These are phyloP conservation scores for Solanum tarapatanum DNA, from an alignment of 257 asterid genomes.

Conservation along the genomic window DNA sequence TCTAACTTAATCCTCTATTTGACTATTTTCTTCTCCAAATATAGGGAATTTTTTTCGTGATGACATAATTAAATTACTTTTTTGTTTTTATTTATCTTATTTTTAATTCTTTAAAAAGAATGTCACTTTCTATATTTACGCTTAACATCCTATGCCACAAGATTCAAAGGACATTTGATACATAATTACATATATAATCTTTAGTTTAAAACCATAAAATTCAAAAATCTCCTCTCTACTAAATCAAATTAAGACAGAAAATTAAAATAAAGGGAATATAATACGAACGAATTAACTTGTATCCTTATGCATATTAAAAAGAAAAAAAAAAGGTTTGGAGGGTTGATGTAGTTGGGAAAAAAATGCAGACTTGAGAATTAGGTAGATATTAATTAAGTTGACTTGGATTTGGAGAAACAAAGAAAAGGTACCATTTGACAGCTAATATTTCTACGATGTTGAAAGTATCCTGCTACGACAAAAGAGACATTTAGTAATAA, in stretches of 20 bases:
- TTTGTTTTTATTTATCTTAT: background rate
- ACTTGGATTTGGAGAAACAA: background rate
- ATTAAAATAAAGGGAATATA: background rate
- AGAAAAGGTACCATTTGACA: background rate
- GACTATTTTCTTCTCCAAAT: background rate
- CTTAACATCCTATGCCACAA: background rate
- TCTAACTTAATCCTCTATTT: background rate
- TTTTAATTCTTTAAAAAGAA: rapidly evolving
- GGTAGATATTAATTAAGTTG: background rate
- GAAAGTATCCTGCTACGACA: background rate
- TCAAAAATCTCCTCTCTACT: background rate
- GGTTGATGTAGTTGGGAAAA: background rate
- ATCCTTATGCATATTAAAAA: background rate
- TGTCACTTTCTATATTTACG: background rate
- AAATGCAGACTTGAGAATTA: background rate
- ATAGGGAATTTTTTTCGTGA: no score
- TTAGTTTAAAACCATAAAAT: background rate
- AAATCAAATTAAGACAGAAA: background rate
- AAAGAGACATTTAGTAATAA: no score
- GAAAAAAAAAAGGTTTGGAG: background rate
- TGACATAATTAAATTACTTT: background rate
- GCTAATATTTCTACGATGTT: background rate
- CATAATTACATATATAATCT: background rate
- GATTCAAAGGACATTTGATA: background rate
- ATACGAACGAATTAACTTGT: background rate